Conservation (phyloP, 2,329 filamentous ascomycete species). For the Orbilia oligospora region DNA sequence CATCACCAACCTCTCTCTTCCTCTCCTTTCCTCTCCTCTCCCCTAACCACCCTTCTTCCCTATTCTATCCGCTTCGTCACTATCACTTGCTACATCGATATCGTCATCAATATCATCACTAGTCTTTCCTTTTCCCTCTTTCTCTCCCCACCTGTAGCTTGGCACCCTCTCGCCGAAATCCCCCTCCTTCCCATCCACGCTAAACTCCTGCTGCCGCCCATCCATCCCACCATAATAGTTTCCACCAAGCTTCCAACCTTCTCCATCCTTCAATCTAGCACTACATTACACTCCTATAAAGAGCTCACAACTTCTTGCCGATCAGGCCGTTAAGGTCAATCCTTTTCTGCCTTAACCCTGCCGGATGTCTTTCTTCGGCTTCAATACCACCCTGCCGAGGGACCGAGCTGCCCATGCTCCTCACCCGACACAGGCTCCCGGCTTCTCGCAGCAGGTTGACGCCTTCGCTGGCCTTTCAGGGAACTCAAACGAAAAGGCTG, state of each 20-base stretch:
- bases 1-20: constrained; percentile 33
- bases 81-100: neutral
- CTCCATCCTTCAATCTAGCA: constrained; percentile 4
- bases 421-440: constrained; percentile 73
- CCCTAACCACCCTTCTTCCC: constrained; percentile 8
- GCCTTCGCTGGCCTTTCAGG: constrained; percentile 87
- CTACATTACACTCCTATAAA: neutral
- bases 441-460: constrained; percentile 86
- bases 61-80: constrained; percentile 5
- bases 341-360: neutral
- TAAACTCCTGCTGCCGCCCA: constrained; percentile 13
- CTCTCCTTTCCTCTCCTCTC: too few relatives aligned
- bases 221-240: constrained; percentile 10
- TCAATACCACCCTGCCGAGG: constrained; percentile 75
- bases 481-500: constrained; percentile 72
- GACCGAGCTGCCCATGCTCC: constrained; percentile 74
- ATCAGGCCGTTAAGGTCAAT: constrained; percentile 35
- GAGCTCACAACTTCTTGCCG: constrained; percentile 4
- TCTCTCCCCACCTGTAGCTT: neutral
- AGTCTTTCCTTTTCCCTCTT: neutral
- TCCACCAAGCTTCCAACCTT: constrained; percentile 7
- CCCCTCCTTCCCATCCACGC: constrained; percentile 26
- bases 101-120: neutral
- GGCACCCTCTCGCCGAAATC: neutral
- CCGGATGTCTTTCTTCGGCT: constrained; percentile 92